These are phyloP conservation scores for Takakia lepidozioides DNA, from an alignment of 225 moss, liverwort and hornwort genomes.

Conservation along the genomic window DNA sequence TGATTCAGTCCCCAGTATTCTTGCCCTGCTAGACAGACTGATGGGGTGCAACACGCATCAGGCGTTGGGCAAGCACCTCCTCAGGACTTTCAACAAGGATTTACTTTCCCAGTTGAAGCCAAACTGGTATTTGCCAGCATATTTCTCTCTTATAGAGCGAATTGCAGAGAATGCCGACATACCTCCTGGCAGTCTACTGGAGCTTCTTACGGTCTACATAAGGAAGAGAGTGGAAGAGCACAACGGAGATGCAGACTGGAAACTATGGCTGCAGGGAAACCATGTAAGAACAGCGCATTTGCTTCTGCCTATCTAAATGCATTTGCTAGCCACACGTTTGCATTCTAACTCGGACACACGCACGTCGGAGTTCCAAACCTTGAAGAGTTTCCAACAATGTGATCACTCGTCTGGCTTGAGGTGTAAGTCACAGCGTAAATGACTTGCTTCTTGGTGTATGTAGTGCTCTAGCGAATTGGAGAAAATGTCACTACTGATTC, in stretches of 20 bases:
- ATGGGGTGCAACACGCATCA: conserved; percentile 68
- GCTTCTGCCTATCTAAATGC: conserved; percentile 1
- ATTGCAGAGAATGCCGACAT: conserved; percentile 74
- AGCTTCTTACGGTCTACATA: conserved; percentile 71
- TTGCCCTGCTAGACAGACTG: conserved; percentile 80
- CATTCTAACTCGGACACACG: too few relatives aligned
- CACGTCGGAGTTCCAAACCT: too few relatives aligned
- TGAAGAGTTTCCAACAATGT: too few relatives aligned
- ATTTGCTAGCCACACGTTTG: conserved; percentile 96
- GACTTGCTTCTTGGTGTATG: too few relatives aligned
- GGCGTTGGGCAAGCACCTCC: conserved; percentile 67
- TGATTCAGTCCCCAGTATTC: conserved; percentile 65
- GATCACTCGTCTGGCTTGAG: too few relatives aligned
- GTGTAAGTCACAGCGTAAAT: too few relatives aligned
- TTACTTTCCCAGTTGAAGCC: conserved; percentile 63
- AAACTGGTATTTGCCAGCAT: conserved; percentile 62
- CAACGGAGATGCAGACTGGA: conserved; percentile 40
- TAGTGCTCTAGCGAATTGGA: too few relatives aligned
- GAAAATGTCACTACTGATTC: too few relatives aligned
- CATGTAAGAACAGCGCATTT: conserved; percentile 14
- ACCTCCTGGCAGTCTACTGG: conserved; percentile 58
- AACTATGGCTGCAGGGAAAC: conserved; percentile 55
- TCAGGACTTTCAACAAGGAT: conserved; percentile 79
- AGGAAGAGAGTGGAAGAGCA: conserved; percentile 58
- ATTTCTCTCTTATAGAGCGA: conserved; percentile 87